Conservation (phyloP, 1,284 basidiomycete genomes). For the Calocybe gambosa region DNA sequence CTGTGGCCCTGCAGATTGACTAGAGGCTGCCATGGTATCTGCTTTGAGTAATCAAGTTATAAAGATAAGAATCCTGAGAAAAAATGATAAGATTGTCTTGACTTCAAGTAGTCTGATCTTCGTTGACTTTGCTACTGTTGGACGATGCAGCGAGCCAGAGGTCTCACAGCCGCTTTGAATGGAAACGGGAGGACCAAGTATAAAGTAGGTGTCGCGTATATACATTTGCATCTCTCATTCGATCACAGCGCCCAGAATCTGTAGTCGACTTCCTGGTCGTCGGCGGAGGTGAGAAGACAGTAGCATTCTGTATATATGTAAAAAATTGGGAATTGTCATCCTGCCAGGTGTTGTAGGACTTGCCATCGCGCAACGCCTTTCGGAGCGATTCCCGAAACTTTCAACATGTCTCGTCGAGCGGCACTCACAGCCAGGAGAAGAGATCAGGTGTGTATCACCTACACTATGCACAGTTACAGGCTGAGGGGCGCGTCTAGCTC, state of each 20-base stretch:
- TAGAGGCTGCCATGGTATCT: background rate
- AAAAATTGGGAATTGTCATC: background rate
- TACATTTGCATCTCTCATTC: background rate
- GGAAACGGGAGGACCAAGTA: slow-evolving; percentile 51
- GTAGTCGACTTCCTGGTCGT: slow-evolving; percentile 87
- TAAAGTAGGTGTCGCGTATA: slow-evolving; percentile 39
- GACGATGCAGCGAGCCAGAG: slow-evolving; percentile 32
- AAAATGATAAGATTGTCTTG: background rate
- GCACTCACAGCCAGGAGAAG: slow-evolving; percentile 67
- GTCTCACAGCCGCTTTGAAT: slow-evolving; percentile 57
- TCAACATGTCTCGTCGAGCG: slow-evolving; percentile 87
- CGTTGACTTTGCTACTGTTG: background rate
- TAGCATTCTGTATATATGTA: background rate
- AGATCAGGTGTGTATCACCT: slow-evolving; percentile 59
- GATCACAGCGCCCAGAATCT: slow-evolving; percentile 58
- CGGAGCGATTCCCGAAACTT: slow-evolving; percentile 60
- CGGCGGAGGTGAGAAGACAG: slow-evolving; percentile 63
- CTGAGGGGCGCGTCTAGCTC: slow-evolving; percentile 45
- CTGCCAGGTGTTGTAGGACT: slow-evolving; percentile 78
- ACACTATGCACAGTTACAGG: background rate
- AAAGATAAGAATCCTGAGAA: background rate
- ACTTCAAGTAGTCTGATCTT: background rate
- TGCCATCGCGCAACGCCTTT: slow-evolving; percentile 76
- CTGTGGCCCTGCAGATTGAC: slow-evolving; percentile 23
- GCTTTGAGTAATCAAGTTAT: too few relatives aligned